Base-by-base conservation (phyloP, 1,284 basidiomycete species). In the Xerocomus cyaneibrunnescens region DNA sequence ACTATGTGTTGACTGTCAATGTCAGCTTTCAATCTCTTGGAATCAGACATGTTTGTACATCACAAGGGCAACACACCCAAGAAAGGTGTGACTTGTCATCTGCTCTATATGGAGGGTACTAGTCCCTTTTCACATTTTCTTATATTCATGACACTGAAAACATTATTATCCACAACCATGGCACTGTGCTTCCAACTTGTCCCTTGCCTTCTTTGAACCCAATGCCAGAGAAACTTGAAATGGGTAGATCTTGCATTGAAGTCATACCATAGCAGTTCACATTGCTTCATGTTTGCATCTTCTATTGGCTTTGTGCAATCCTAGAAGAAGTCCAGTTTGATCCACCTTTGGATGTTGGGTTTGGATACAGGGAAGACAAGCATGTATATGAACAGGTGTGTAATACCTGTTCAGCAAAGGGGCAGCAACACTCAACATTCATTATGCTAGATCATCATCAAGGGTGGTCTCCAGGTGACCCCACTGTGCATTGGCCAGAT, bases 101-200 rank as follows among this genome's bases (percentile, higher is more conserved):
- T 0, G 14, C 14, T 4, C 16, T 48, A 6, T 61, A 61, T 40
- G 36, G 7, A 43, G 54, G 45, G 59, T 56, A 21, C 28, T 30
- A 7, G 9, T 30, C 28, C 28, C 10, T 30, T 30, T 30, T 30
- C n/a, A 10, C 28, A 10, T 30, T 30, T 10, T 12, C 37, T 22
- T 25, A 14, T 14, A 16, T 14, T 14, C 5, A 39, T 12, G 7
- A 19, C n/a, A 12, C 17, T 36, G 19, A 21, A 21, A 21, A 12
- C 23, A 13, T 19, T 10, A 31, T 47, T 7, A 31, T 47, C 5
- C 45, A 47, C 8, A 71, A 67, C 35, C 75, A 1, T 76, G 75
- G 75, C 64, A 61, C 16, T 62, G 76, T 22, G 70, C 76, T 50
- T 77, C 76, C 61, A 77, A 76, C 50, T 51, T 72, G 27, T 58